Percentiles rank a stretch among this genome's conserved stretches.
phyloP scores from a whole-genome alignment of 2,329 filamentous ascomycete genomes.

The Alternaria consortialis region DNA sequence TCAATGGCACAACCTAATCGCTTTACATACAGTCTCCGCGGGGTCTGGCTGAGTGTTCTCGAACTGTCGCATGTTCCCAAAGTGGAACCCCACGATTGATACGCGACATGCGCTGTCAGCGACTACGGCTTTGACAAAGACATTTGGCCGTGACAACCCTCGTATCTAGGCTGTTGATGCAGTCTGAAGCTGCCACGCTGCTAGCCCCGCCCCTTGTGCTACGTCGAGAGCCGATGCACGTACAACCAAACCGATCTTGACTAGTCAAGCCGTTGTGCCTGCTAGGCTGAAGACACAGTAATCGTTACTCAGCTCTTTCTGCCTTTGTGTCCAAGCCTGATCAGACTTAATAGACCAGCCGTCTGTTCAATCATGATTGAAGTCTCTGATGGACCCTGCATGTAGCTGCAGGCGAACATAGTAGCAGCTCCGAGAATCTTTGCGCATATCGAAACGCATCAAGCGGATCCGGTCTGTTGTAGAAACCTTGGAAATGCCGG shows the following conservation, averaged over 20 bases:
- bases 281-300: conserved; percentile 2
- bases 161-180: conserved; percentile 1
- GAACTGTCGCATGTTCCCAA: background rate
- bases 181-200: conserved; percentile 1
- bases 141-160: conserved; percentile 1
- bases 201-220: conserved; percentile 6
- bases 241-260: background rate
- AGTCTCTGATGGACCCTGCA: conserved; percentile 19
- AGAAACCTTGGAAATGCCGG: background rate
- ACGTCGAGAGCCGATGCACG: background rate
- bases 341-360: background rate
- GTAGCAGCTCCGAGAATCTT: conserved; percentile 26
- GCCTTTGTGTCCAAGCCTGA: background rate
- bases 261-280: background rate
- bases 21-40: background rate
- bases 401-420: conserved; percentile 10
- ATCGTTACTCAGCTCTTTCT: conserved; percentile 27
- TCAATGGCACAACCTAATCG: background rate
- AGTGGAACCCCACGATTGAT: conserved; percentile 11
- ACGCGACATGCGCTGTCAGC: conserved; percentile 39
- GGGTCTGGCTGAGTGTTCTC: background rate
- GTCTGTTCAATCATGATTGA: conserved; percentile 2
- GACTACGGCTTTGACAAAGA: conserved; percentile 36
- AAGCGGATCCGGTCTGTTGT: conserved; percentile 13
- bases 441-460: conserved; percentile 11